Percentiles rank a stretch among this genome's conserved stretches.
phyloP scores from a whole-genome alignment of 2,329 filamentous ascomycete genomes.

The Aureobasidium uvarum region DNA sequence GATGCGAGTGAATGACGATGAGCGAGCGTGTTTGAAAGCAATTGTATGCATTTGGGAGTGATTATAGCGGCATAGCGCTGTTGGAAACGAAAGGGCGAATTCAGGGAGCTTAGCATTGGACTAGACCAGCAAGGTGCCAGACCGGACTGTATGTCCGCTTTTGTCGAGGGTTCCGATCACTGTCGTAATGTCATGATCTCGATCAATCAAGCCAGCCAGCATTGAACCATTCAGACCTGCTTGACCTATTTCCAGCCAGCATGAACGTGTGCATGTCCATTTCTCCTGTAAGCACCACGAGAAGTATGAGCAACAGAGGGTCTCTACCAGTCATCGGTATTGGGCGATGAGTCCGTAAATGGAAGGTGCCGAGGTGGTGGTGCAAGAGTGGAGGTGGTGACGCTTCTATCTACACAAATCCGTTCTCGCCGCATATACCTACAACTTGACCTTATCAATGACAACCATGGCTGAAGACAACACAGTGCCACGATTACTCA shows the following conservation, averaged over 20 bases:
- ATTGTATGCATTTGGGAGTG: constrained; percentile 7
- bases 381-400: constrained; percentile 10
- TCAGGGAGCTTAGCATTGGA: constrained; percentile 13
- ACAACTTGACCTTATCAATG: not conserved
- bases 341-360: not conserved
- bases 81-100: not conserved
- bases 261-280: not conserved
- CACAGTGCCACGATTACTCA: constrained; percentile 43
- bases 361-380: constrained; percentile 20
- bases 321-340: not conserved
- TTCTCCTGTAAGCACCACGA: not conserved
- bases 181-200: not conserved
- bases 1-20: not conserved
- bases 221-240: not conserved
- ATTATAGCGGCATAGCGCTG: constrained; percentile 8
- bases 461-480: constrained; percentile 15
- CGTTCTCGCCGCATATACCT: constrained; percentile 13
- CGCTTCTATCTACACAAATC: constrained; percentile 7
- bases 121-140: constrained; percentile 4
- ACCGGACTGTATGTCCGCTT: not conserved
- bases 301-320: not conserved
- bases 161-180: not conserved
- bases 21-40: constrained; percentile 12
- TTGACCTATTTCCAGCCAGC: not conserved
- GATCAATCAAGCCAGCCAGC: not conserved